Conservation (phyloP, 225 moss, liverwort and hornwort species). For the Marchantia polymorpha region DNA sequence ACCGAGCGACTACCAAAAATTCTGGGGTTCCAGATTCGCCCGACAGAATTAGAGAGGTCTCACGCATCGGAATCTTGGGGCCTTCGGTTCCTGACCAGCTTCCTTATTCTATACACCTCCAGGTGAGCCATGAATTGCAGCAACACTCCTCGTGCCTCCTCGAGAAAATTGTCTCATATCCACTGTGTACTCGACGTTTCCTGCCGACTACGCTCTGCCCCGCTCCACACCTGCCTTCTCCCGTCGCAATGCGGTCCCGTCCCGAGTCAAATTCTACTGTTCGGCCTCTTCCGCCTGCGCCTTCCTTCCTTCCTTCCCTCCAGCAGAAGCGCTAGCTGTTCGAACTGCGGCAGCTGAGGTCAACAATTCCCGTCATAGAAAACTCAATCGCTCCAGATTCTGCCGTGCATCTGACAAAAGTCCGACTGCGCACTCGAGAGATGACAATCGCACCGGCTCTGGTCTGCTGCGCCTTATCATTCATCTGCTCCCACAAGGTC, state of each 20-base stretch:
- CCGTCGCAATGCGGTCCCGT: neutral
- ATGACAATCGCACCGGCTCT: neutral
- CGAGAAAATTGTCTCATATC: neutral
- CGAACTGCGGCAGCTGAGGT: neutral
- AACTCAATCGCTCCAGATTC: neutral
- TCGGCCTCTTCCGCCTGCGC: neutral
- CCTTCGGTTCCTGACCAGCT: neutral
- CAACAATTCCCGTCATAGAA: neutral
- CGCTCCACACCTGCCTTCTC: neutral
- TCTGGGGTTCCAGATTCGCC: neutral
- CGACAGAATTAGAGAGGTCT: neutral
- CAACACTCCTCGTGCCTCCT: neutral
- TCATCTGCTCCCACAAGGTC: neutral
- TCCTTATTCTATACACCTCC: neutral
- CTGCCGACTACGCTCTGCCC: neutral
- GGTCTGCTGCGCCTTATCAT: constrained; percentile 2
- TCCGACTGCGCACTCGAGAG: neutral
- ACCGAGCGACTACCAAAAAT: neutral
- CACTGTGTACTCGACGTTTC: neutral
- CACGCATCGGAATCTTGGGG: neutral
- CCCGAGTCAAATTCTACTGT: neutral
- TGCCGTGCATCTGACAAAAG: constrained; percentile 11
- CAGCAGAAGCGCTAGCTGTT: neutral
- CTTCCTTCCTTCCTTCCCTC: neutral
- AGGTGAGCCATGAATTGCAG: neutral